Percentiles rank a stretch among this genome's conserved stretches.
Conservation (phyloP, 768 basidiomycete species). For the Lactarius evosmus region DNA sequence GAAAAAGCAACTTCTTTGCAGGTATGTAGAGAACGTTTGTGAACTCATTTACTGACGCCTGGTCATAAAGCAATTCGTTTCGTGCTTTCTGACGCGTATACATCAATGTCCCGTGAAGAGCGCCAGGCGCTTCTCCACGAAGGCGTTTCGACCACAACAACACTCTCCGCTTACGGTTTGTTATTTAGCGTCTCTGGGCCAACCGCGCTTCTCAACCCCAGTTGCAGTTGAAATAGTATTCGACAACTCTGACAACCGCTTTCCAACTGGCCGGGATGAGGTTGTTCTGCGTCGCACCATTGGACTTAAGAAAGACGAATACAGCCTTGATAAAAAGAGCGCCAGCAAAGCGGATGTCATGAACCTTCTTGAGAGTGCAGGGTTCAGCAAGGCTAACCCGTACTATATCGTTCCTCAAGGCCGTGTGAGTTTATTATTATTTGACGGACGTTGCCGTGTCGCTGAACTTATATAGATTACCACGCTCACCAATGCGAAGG, state of each 20-base stretch:
- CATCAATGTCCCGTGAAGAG: slow-evolving; percentile 91
- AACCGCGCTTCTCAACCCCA: slow-evolving; percentile 10
- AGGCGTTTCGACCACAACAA: slow-evolving; percentile 82
- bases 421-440: slow-evolving; percentile 57
- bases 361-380: slow-evolving; percentile 94
- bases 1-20: slow-evolving; percentile 98
- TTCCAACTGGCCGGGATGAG: slow-evolving; percentile 87
- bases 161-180: slow-evolving; percentile 86
- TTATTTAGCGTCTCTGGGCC: slow-evolving; percentile 13
- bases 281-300: slow-evolving; percentile 90
- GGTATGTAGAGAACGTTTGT: slow-evolving; percentile 46
- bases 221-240: slow-evolving; percentile 84
- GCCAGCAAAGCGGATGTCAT: slow-evolving; percentile 96
- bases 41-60: slow-evolving; percentile 1
- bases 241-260: slow-evolving; percentile 91
- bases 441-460: neutral
- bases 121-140: slow-evolving; percentile 92
- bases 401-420: slow-evolving; percentile 99
- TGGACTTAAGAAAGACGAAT: slow-evolving; percentile 98
- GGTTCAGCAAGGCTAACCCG: slow-evolving; percentile 97
- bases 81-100: slow-evolving; percentile 96
- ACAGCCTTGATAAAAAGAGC: slow-evolving; percentile 93
- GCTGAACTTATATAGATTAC: slow-evolving; percentile 65
- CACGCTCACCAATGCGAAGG: slow-evolving; percentile 93
- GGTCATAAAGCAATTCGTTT: slow-evolving; percentile 79